Conservation (phyloP, 2,329 filamentous ascomycete species). For the Metarhizium anisopliae region DNA sequence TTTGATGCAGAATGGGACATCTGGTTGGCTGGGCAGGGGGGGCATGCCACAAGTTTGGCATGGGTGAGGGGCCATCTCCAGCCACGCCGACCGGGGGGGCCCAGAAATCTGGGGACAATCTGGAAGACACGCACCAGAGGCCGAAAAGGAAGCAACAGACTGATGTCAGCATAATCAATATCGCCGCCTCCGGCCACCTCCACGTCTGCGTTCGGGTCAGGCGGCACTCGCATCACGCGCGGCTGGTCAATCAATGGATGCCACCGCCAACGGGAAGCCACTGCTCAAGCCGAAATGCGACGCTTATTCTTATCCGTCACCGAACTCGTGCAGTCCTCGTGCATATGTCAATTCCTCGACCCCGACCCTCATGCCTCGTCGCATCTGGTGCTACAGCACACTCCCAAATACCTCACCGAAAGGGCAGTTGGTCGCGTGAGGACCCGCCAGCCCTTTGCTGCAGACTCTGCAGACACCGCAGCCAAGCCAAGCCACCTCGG, state of each 20-base stretch:
- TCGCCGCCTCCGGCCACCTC: not conserved
- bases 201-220: too few relatives aligned
- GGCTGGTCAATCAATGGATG: not conserved
- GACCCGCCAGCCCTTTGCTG: not conserved
- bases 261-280: not conserved
- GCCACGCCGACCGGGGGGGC: not conserved
- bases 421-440: slow-evolving; percentile 13
- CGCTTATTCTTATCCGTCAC: slow-evolving; percentile 1
- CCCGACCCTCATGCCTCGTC: not conserved
- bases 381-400: not conserved
- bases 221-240: not conserved
- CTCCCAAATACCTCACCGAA: slow-evolving; percentile 2
- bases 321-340: not conserved
- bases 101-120: slow-evolving; percentile 2
- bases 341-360: too few relatives aligned
- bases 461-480: not conserved
- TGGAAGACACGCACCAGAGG: not conserved
- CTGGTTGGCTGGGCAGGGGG: not conserved
- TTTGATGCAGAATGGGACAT: not conserved
- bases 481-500: not conserved
- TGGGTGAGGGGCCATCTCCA: not conserved
- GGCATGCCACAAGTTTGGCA: not conserved
- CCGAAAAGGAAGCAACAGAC: not conserved
- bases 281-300: too few relatives aligned
- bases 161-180: not conserved